phyloP scores from a whole-genome alignment of 2,329 filamentous ascomycete genomes.

The Pseudogymnoascus sp. region DNA sequence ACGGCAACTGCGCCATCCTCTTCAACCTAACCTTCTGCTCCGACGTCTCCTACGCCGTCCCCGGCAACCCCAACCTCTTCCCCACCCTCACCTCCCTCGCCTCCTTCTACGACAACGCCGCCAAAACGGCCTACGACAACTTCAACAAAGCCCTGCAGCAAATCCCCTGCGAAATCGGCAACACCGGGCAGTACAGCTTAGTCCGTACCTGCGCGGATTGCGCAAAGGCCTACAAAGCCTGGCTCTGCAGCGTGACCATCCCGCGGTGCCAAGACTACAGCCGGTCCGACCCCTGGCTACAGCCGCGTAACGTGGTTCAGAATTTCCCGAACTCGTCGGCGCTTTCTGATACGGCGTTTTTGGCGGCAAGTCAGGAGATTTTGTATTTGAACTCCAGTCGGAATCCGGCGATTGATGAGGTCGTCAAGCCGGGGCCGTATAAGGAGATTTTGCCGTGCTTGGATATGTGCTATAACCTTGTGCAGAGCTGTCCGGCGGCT shows the following conservation, averaged over 20 bases:
- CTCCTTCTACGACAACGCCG: slow-evolving; percentile 70
- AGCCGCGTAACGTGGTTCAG: slow-evolving; percentile 64
- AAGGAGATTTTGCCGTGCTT: slow-evolving; percentile 86
- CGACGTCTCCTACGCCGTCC: slow-evolving; percentile 84
- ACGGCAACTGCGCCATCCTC: slow-evolving; percentile 76
- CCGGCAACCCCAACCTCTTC: slow-evolving; percentile 62
- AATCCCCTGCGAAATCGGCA: slow-evolving; percentile 71
- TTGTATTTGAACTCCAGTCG: slow-evolving; percentile 48
- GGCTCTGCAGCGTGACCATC: slow-evolving; percentile 90
- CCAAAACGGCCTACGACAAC: slow-evolving; percentile 59
- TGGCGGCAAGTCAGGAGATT: slow-evolving; percentile 17
- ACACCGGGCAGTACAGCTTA: slow-evolving; percentile 72
- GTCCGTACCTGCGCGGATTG: slow-evolving; percentile 71
- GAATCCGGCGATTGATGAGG: slow-evolving; percentile 62
- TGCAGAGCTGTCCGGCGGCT: slow-evolving; percentile 72
- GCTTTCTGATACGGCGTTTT: slow-evolving; percentile 33
- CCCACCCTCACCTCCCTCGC: slow-evolving; percentile 55
- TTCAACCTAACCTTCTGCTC: slow-evolving; percentile 84
- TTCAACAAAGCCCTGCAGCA: slow-evolving; percentile 79
- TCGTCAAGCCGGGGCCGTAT: slow-evolving; percentile 77
- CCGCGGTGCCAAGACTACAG: slow-evolving; percentile 85
- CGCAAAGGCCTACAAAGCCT: slow-evolving; percentile 74
- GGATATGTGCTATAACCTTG: slow-evolving; percentile 78
- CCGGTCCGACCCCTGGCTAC: slow-evolving; percentile 39
- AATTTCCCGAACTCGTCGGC: slow-evolving; percentile 62